Percentiles rank a stretch among this genome's conserved stretches.
Conservation (phyloP, 2,329 filamentous ascomycete species). For the Trichophyton verrucosum region DNA sequence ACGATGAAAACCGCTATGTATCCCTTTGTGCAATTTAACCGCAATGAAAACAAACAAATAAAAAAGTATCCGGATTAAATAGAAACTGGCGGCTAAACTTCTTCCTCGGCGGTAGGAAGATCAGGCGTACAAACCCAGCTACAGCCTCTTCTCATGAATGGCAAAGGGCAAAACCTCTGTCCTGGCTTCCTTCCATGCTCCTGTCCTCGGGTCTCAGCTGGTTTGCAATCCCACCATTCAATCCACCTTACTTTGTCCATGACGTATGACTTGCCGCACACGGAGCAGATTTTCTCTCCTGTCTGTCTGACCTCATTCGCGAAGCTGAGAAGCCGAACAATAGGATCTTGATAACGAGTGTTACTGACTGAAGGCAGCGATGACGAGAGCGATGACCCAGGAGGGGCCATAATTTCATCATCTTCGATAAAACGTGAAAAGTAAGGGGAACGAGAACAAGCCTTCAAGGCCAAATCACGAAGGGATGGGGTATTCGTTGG, state of each 20-base stretch:
- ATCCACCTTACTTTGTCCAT: conserved; percentile 33
- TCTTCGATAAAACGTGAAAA: conserved; percentile 25
- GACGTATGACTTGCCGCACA: conserved; percentile 31
- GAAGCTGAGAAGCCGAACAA: conserved; percentile 25
- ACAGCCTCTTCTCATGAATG: conserved; percentile 30
- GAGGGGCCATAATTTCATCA: neutral
- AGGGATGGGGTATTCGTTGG: conserved; percentile 27
- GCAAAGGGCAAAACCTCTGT: conserved; percentile 26
- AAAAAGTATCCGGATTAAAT: neutral
- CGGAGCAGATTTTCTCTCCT: conserved; percentile 30
- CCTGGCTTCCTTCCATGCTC: conserved; percentile 22
- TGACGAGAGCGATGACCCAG: conserved; percentile 6
- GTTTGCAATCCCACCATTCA: conserved; percentile 34
- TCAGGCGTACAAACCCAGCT: conserved; percentile 25
- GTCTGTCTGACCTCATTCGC: conserved; percentile 25
- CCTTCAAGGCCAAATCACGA: conserved; percentile 31
- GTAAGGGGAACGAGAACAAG: conserved; percentile 26
- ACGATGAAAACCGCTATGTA: neutral
- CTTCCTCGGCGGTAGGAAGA: neutral
- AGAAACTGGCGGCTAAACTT: neutral
- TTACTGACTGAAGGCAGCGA: neutral
- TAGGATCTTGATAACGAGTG: conserved; percentile 15
- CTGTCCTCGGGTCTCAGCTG: conserved; percentile 26
- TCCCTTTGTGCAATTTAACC: neutral
- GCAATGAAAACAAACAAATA: neutral